Evolutionary conservation across 768 basidiomycete genomes (phyloP).

Genomic region (Auricularia heimuer): DNA sequence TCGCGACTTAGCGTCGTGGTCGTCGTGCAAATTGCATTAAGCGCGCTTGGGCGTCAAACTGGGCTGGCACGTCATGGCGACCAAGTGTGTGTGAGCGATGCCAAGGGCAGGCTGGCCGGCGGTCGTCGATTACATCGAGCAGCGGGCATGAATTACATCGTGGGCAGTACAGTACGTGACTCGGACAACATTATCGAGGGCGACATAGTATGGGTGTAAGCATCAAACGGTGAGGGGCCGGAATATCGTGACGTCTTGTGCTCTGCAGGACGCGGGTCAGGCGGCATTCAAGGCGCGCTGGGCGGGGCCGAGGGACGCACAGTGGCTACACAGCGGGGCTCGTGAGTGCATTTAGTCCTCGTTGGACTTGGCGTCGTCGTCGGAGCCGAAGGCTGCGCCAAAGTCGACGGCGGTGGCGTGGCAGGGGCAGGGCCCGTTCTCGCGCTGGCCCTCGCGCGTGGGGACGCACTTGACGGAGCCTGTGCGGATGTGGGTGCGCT

Average conservation of each 20-base stretch:
- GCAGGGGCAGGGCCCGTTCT: neutral
- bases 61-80: too few species aligned
- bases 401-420: neutral
- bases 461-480: neutral
- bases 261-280: neutral
- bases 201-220: neutral
- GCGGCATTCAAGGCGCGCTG: neutral
- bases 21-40: too few species aligned
- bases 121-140: too few species aligned
- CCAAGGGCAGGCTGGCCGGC: too few species aligned
- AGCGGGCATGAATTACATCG: too few species aligned
- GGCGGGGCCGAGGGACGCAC: neutral
- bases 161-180: too few species aligned
- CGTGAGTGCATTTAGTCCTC: neutral
- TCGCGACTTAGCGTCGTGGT: too few species aligned
- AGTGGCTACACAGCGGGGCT: neutral
- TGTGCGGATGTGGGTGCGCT: neutral
- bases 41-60: too few species aligned
- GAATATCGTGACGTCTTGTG: neutral
- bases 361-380: neutral
- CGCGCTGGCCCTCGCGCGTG: neutral
- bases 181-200: too few species aligned
- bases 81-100: too few species aligned
- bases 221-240: neutral
- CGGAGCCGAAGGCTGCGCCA: neutral